Evolutionary conservation across 1,284 basidiomycete genomes (phyloP), one percentile per base, ranked within the genome.

Genomic region (Moesziomyces antarcticus): DNA sequence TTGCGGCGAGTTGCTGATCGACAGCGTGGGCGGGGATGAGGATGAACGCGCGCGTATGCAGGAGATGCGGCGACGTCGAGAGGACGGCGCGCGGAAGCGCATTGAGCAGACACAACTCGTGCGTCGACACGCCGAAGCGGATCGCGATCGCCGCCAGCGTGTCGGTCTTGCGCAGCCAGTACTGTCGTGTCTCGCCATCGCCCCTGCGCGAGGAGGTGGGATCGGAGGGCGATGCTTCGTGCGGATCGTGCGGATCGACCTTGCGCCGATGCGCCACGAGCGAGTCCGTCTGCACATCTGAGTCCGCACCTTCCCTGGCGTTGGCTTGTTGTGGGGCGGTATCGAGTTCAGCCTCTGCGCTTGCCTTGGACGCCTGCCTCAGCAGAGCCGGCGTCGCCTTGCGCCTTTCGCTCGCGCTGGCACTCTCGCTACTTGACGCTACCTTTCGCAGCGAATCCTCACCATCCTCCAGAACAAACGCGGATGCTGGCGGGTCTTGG

Each of bases 41-140:
- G 40, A 78, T 59, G 62, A 75, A 78, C 11, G 69, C 56, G 2
- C 75, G 61, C 2, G 75, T 78, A 46, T 78, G 75, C 3, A 78
- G 55, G 35, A 78, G 57, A 22, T 75, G 70, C 8, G 75, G 75
- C 4, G 73, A 73, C 3, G 65, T 64, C 11, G 58, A 70, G 14
- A 71, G 59, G 3, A 68, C 56, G 0, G 74, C 53, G 10, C 62
- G 67, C 1, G 74, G 74, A 6, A 77, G 42, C 0, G 59, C 45
- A 46, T 77, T 77, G 53, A 77, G 57, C 22, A 61, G 21, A 43
- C 71, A 74, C 7, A 77, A 52, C 30, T 61, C 62, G 40, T 68
- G 57, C 25, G 62, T 37, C 9, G 66, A 60, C 21, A 77, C 45
- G 20, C 18, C 11, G 48, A 77, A 74, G 13, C 71, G 74, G 47